A percentile compares a stretch with the other conserved stretches of the same genome.
phyloP scores from a whole-genome alignment of 2,329 filamentous ascomycete species.

The Claviceps arundinis region DNA sequence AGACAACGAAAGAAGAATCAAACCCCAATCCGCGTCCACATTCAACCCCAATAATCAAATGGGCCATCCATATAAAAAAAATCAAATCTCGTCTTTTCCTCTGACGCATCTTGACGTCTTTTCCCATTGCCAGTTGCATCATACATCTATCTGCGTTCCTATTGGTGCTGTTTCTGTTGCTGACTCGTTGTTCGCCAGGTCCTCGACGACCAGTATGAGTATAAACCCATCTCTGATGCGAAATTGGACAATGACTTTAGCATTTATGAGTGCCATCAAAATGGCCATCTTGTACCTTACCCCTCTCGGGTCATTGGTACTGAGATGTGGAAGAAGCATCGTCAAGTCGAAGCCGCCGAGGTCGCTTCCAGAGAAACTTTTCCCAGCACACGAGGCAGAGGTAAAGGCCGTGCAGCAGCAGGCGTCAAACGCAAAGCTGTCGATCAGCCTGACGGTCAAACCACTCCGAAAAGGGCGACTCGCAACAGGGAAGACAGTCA shows the following conservation, averaged over 20 bases:
- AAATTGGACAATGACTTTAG: constrained; percentile 30
- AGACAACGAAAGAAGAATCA: too few relatives aligned
- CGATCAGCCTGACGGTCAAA: constrained; percentile 35
- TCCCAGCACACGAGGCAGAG: constrained; percentile 17
- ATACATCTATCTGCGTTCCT: constrained; percentile 1
- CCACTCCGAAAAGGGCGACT: constrained; percentile 34
- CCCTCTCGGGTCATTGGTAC: constrained; percentile 29
- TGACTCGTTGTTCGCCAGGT: constrained; percentile 16
- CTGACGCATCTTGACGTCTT: constrained; percentile 1
- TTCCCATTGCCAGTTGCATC: neutral
- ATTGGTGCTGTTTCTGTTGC: constrained; percentile 1
- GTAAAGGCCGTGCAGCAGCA: constrained; percentile 20
- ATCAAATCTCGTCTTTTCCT: neutral
- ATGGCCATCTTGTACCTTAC: constrained; percentile 31
- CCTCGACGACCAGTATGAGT: constrained; percentile 31
- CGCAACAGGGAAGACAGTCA: constrained; percentile 18
- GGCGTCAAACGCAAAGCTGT: constrained; percentile 37
- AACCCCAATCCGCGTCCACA: too few relatives aligned
- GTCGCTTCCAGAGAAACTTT: constrained; percentile 13
- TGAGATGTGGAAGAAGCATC: constrained; percentile 26
- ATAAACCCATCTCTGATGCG: constrained; percentile 30
- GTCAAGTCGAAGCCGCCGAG: constrained; percentile 24
- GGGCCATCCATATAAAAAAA: too few relatives aligned
- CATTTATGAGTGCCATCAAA: constrained; percentile 26
- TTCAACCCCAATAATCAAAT: too few relatives aligned